Base-by-base conservation (phyloP, 225 moss, liverwort and hornwort genomes). In the Rhytidiadelphus loreus region DNA sequence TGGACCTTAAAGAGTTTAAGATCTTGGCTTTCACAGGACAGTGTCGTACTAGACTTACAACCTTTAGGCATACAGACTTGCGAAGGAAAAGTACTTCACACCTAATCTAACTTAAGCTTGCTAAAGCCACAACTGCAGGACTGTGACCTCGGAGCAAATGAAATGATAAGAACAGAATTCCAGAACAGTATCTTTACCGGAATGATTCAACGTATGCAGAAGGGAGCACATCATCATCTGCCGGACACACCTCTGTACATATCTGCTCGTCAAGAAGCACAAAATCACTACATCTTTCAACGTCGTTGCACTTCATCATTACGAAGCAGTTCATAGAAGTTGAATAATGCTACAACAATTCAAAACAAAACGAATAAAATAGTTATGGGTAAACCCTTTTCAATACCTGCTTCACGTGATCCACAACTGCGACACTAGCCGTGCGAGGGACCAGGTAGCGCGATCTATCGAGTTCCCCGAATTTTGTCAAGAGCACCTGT, bases 401-500 rank as follows among this genome's bases (percentile, higher is more conserved):
- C 1, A 28, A 60, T 84, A 92, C 99, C 96, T 99, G 99, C 74
- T 96, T 97, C 71, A 99, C 94, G 82, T 99, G 99, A 93, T 99
- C 96, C 87, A 99, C 97, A 43, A 93, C 91, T 70, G 94, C 95
- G 72, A 97, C 96, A 86, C 95, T 95, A n/a, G 97, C 96, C 77
- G 96, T 97, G 73, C 99, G 96, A 87, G 96, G 99, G 89, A 97
- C 99, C 91, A 99, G 86, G 90, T 95, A 99, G 61, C 90, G 93
- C 86, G 86, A 91, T 83, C 89, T 93, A 88, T 97, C 99, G 83
- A 99, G 63, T 92, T 99, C 96, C 66, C 91, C 99, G 75, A 93
- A 99, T 85, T 96, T 91, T 75, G 96, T 96, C 90, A 99, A 93
- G 79, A 99, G 96, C 91, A 99, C 99, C 99, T 99, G 96, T 87